phyloP scores from a whole-genome alignment of 805 yeast genomes.

The Cyberlindnera mrakii region DNA sequence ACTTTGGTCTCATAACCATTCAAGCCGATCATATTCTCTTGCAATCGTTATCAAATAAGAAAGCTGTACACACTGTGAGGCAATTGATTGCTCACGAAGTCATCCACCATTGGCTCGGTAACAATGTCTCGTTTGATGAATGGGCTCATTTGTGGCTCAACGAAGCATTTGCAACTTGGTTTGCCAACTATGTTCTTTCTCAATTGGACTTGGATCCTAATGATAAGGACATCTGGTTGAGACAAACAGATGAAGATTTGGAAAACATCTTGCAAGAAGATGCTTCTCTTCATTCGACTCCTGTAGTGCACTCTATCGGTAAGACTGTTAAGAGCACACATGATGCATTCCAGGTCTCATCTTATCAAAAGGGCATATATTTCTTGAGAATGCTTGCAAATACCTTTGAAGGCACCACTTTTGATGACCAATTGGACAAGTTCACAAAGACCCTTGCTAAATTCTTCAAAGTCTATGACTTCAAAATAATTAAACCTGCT shows the following conservation, averaged over 20 bases:
- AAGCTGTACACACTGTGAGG: constrained; percentile 31
- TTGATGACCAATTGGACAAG: constrained; percentile 26
- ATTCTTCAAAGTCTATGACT: constrained; percentile 31
- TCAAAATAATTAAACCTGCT: constrained; percentile 37
- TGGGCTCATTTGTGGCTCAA: constrained; percentile 72
- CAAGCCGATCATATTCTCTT: constrained; percentile 44
- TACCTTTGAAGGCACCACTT: constrained; percentile 29
- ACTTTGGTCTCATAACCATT: constrained; percentile 63
- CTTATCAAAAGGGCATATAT: constrained; percentile 58
- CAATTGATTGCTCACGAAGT: constrained; percentile 67
- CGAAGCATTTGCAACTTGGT: constrained; percentile 74
- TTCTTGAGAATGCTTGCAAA: constrained; percentile 47
- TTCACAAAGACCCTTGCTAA: constrained; percentile 31
- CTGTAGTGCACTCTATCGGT: constrained; percentile 28
- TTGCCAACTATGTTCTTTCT: constrained; percentile 45
- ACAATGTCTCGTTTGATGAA: constrained; percentile 56
- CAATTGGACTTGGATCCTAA: constrained; percentile 19
- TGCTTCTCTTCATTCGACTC: constrained; percentile 24
- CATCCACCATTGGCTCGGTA: constrained; percentile 79
- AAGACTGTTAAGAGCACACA: constrained; percentile 33
- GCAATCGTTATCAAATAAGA: constrained; percentile 24
- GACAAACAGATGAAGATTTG: constrained; percentile 22
- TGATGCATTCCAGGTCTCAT: constrained; percentile 41
- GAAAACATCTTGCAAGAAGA: constrained; percentile 34
- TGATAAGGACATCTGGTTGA: constrained; percentile 29